Base-by-base conservation (phyloP, 2,329 filamentous ascomycete species). In the Purpureocillium lavendulum region DNA sequence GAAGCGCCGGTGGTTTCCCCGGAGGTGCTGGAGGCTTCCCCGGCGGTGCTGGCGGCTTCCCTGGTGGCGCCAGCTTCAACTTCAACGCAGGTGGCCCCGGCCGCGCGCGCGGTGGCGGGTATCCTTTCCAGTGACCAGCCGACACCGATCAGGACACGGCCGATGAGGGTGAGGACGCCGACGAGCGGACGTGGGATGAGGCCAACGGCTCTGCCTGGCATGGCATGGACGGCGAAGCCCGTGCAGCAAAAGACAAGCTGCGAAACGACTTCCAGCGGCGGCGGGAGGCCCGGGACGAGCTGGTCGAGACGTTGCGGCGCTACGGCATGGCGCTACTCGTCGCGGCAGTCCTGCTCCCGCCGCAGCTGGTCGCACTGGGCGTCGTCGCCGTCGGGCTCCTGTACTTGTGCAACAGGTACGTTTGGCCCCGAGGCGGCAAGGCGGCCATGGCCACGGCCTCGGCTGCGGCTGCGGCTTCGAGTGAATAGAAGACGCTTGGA, bases 121-220 rank as follows among this genome's bases (percentile, higher is more conserved):
- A 58, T 49, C 57, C 69, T 41, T 73, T 66, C 55, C 65, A 64
- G 55, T 73, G 70, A 73, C 70, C 66, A 66, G 46, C 65, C 61
- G 65, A 60, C 40, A 52, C 55, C 43, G 51, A 58, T 28, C 49
- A 55, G 36, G 53, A 59, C 37, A 51, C 63, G 43, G 56, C 59
- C 36, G 53, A 57, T 43, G 56, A 55, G 40, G 55, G 58, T 38
- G 54, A 59, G 30, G 45, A 46, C 18, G 46, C 49, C 28, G 46
- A 52, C 21, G 52, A 54, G 24, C 48, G 48, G 26, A 47, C 52
- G 29, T 51, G 55, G 33, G 49, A 54, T 9, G 48, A 53, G 37
- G 24, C 36, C 14, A 45, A 45, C 40, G 47, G 46, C 41, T 37
- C 42, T 42, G 43, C 39, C 36, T 36, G 30, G 21, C 46, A 52